These are phyloP conservation scores for Extremus antarcticus DNA, from an alignment of 495 filamentous ascomycete genomes.

Conservation along the genomic window DNA sequence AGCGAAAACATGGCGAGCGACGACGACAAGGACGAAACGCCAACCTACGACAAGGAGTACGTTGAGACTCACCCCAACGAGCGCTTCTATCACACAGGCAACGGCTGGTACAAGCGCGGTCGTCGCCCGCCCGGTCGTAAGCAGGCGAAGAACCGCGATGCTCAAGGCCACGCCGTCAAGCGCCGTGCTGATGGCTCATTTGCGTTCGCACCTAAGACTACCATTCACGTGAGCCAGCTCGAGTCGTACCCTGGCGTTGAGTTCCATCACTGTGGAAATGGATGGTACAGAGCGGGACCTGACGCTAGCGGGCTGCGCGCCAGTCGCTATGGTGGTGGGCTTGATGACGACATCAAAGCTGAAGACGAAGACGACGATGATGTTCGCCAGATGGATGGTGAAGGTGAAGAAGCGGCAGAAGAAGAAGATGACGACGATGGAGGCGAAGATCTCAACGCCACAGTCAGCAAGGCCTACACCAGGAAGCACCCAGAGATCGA, in stretches of 20 bases:
- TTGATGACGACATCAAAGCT: neutral
- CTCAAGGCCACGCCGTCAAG: neutral
- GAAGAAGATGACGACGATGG: neutral
- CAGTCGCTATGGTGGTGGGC: neutral
- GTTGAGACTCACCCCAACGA: constrained; percentile 7
- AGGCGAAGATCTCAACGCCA: neutral
- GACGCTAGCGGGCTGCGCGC: constrained; percentile 3
- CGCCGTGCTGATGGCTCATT: neutral
- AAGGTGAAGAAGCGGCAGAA: constrained; percentile 3
- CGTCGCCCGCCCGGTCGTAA: neutral
- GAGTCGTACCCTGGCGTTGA: constrained; percentile 9
- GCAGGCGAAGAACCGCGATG: neutral
- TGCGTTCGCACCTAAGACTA: neutral
- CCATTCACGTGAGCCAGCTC: constrained; percentile 6
- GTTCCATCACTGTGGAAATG: constrained; percentile 19
- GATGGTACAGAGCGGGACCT: constrained; percentile 14
- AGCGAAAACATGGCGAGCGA: neutral
- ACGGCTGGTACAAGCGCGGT: constrained; percentile 18
- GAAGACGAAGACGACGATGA: neutral
- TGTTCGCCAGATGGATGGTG: neutral
- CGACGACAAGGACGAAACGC: constrained; percentile 1
- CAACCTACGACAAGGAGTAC: constrained; percentile 9
- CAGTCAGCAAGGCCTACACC: constrained; percentile 6
- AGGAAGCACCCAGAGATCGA: constrained; percentile 9
- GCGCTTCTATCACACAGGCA: constrained; percentile 17